These are phyloP conservation scores for Puccinia hordei DNA, from an alignment of 1,284 basidiomycete species.

Conservation along the genomic window DNA sequence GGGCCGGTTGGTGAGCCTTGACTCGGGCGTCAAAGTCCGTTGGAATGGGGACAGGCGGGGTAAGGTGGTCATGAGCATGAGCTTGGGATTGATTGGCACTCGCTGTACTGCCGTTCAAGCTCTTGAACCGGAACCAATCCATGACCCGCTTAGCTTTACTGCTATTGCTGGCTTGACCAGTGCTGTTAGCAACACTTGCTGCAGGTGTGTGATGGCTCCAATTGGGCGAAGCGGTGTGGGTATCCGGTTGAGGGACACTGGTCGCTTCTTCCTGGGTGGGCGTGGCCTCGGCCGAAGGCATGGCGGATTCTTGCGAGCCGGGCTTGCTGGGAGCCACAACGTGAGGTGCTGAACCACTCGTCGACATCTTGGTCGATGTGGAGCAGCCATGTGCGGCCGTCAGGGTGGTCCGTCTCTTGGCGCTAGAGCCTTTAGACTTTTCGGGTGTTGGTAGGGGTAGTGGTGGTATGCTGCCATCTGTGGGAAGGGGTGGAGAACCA, in stretches of 20 bases:
- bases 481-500: not conserved
- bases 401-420: slow-evolving; percentile 18
- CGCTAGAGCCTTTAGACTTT: not conserved
- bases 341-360: slow-evolving; percentile 1
- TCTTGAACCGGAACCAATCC: slow-evolving; percentile 68
- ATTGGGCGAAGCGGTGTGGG: slow-evolving; percentile 53
- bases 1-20: slow-evolving; percentile 2
- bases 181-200: slow-evolving; percentile 30
- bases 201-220: slow-evolving; percentile 53
- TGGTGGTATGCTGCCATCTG: not conserved
- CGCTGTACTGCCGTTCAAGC: slow-evolving; percentile 55
- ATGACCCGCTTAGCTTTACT: slow-evolving; percentile 67
- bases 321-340: not conserved
- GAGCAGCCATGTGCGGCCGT: not conserved
- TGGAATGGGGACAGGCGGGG: slow-evolving; percentile 28
- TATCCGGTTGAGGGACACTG: slow-evolving; percentile 50
- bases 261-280: slow-evolving; percentile 58
- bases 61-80: slow-evolving; percentile 1
- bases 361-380: not conserved
- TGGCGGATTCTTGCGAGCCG: slow-evolving; percentile 51
- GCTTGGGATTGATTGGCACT: slow-evolving; percentile 16
- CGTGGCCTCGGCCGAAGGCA: slow-evolving; percentile 58
- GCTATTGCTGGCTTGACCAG: slow-evolving; percentile 56
- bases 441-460: slow-evolving; percentile 7
- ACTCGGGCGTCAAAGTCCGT: slow-evolving; percentile 26